A percentile compares a stretch with the other conserved stretches of the same genome.
phyloP scores from a whole-genome alignment of 768 basidiomycete genomes.

The Nidularia sp. region DNA sequence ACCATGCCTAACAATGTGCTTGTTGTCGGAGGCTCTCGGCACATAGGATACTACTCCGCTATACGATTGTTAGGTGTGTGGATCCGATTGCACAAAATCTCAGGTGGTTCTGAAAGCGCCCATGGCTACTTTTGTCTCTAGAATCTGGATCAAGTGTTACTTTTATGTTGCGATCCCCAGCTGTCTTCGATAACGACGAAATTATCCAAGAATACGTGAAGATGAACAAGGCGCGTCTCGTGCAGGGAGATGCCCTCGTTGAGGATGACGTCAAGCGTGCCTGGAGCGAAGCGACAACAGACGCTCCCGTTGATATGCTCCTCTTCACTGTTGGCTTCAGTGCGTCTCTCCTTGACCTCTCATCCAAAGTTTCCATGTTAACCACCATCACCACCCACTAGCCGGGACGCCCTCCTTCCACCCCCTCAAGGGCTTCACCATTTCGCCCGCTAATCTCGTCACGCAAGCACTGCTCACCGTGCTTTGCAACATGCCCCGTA shows the following conservation, averaged over 20 bases:
- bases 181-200: constrained; percentile 50
- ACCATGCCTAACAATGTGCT: constrained; percentile 26
- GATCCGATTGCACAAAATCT: neutral
- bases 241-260: constrained; percentile 60
- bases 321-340: constrained; percentile 56
- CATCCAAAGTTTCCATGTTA: neutral
- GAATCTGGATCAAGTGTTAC: constrained; percentile 34
- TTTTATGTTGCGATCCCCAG: constrained; percentile 52
- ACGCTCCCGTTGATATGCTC: constrained; percentile 44
- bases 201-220: constrained; percentile 47
- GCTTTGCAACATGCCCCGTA: constrained; percentile 46
- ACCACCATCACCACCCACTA: constrained; percentile 9
- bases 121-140: neutral
- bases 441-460: constrained; percentile 50
- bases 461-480: constrained; percentile 51
- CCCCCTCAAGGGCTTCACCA: constrained; percentile 40
- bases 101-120: neutral
- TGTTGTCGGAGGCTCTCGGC: constrained; percentile 44
- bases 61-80: constrained; percentile 38
- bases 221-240: constrained; percentile 45
- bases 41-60: constrained; percentile 45
- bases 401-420: constrained; percentile 37
- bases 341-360: constrained; percentile 11
- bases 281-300: constrained; percentile 42
- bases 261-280: constrained; percentile 45